phyloP scores from a whole-genome alignment of 2,329 filamentous ascomycete genomes.

The Dactylellina cionopaga region DNA sequence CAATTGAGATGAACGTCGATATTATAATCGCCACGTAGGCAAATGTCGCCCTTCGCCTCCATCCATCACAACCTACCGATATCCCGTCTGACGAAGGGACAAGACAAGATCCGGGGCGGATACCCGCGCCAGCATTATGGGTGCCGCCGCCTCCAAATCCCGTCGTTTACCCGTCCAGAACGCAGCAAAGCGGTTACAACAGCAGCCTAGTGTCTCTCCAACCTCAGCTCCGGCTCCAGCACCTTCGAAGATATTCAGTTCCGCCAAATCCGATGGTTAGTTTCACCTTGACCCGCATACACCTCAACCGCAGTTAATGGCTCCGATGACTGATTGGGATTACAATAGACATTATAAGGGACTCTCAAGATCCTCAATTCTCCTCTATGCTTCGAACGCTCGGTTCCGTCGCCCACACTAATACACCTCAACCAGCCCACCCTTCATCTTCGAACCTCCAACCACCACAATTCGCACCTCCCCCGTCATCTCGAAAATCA shows the following conservation, averaged over 20 bases:
- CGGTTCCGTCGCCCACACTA: slow-evolving; percentile 47
- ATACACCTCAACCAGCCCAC: slow-evolving; percentile 11
- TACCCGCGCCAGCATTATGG: slow-evolving; percentile 17
- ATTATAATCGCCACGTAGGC: not conserved
- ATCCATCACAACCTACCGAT: not conserved
- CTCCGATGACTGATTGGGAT: too few relatives aligned
- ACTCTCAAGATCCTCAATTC: slow-evolving; percentile 50
- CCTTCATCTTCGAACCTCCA: not conserved
- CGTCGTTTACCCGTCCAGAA: slow-evolving; percentile 26
- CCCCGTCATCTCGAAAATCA: not conserved
- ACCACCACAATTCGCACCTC: not conserved
- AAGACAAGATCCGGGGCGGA: not conserved
- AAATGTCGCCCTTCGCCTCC: slow-evolving; percentile 5
- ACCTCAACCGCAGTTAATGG: not conserved
- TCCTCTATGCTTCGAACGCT: slow-evolving; percentile 51
- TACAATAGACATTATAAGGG: slow-evolving; percentile 43
- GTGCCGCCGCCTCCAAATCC: slow-evolving; percentile 38
- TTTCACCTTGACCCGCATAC: not conserved
- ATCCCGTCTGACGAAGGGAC: not conserved
- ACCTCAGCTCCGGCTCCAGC: slow-evolving; percentile 7
- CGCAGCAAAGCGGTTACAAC: slow-evolving; percentile 34
- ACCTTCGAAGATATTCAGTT: slow-evolving; percentile 3
- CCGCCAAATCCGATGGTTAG: slow-evolving; percentile 39
- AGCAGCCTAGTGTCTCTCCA: not conserved
- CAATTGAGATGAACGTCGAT: slow-evolving; percentile 1